Evolutionary conservation across 306 rosid species (phyloP).

Genomic region (Crotalaria pallida): DNA sequence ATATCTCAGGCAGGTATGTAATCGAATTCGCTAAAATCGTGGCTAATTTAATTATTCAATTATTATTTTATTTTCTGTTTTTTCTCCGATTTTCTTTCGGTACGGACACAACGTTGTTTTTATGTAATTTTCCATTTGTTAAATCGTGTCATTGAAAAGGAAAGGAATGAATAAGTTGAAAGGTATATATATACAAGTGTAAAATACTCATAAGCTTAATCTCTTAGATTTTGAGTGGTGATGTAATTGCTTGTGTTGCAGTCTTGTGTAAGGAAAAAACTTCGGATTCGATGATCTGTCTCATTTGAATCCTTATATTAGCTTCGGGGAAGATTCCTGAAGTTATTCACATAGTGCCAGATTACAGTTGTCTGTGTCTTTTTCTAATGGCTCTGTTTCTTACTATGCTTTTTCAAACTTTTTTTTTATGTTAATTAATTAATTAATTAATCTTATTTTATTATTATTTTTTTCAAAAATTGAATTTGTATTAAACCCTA

Average conservation of each 20-base stretch:
- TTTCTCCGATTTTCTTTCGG: background rate
- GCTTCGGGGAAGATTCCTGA: slow-evolving; percentile 22
- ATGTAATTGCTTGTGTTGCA: no score
- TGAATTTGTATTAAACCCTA: background rate
- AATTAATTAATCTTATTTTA: background rate
- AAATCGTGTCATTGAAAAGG: background rate
- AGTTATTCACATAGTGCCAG: slow-evolving; percentile 33
- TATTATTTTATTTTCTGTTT: background rate
- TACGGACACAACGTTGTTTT: background rate
- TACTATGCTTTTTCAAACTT: background rate
- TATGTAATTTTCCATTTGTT: background rate
- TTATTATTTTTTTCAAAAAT: background rate
- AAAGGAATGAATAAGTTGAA: no score
- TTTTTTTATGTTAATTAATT: background rate
- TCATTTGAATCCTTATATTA: slow-evolving; percentile 34
- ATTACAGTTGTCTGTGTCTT: slow-evolving; percentile 1
- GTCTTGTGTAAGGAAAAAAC: no score
- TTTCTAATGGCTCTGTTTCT: background rate
- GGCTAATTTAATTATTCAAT: background rate
- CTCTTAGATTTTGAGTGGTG: no score
- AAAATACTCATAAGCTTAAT: no score
- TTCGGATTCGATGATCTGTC: background rate
- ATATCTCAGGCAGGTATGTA: slow-evolving; percentile 33
- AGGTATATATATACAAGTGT: no score
- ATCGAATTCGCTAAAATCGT: slow-evolving; percentile 7